Percentiles rank a stretch among this genome's conserved stretches.
Conservation (phyloP, 768 basidiomycete species). For the Boletus huronensis region DNA sequence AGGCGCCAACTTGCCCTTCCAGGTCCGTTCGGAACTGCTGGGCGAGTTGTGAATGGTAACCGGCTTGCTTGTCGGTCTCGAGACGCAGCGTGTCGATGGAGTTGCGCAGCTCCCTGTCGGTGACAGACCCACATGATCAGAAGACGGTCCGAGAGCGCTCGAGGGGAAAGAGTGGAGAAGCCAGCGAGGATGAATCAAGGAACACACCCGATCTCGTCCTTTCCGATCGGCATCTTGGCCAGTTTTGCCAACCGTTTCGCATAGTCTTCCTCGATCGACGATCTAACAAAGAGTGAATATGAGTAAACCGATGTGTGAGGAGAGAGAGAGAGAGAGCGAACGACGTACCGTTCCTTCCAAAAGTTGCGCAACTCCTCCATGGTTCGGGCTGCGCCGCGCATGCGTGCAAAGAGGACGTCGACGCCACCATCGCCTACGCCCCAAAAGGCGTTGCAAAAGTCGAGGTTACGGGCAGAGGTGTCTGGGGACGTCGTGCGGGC, state of each 20-base stretch:
- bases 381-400: conserved; percentile 81
- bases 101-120: conserved; percentile 69
- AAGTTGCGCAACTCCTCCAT: conserved; percentile 84
- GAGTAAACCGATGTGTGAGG: not conserved
- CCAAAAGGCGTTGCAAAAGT: conserved; percentile 99
- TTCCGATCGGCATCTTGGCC: conserved; percentile 70
- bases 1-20: conserved; percentile 59
- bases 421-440: conserved; percentile 82
- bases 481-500: conserved; percentile 52
- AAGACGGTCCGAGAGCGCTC: not conserved
- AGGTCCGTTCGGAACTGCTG: conserved; percentile 73
- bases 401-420: conserved; percentile 85
- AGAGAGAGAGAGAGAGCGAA: not conserved
- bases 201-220: conserved; percentile 91
- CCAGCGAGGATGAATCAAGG: not conserved
- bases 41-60: conserved; percentile 69
- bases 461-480: conserved; percentile 49
- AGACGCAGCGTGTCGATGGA: conserved; percentile 74
- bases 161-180: not conserved
- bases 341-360: conserved; percentile 89
- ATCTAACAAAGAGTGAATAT: conserved; percentile 46
- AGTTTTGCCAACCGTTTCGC: conserved; percentile 80
- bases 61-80: conserved; percentile 83
- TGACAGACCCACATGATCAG: conserved; percentile 4
- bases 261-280: conserved; percentile 92